phyloP scores from a whole-genome alignment of 2,329 filamentous ascomycete genomes.

The Claviceps monticola region DNA sequence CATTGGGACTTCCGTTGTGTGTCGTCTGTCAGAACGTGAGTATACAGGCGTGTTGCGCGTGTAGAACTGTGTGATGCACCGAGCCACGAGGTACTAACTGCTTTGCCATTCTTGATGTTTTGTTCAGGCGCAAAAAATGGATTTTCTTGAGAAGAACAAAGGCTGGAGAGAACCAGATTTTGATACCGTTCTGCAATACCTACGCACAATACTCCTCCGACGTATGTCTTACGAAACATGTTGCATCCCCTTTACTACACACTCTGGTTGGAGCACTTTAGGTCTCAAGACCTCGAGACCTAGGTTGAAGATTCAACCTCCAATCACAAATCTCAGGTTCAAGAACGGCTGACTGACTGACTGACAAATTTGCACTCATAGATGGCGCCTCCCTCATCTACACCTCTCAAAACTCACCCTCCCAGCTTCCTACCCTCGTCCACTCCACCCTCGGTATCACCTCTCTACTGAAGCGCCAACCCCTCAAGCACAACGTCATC shows the following conservation, averaged over 20 bases:
- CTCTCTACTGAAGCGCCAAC: constrained; percentile 63
- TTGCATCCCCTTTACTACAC: not conserved
- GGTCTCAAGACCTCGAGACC: not conserved
- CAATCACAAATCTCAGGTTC: too few relatives aligned
- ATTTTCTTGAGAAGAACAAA: constrained; percentile 75
- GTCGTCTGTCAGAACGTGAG: constrained; percentile 91
- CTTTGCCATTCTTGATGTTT: not conserved
- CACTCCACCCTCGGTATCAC: constrained; percentile 80
- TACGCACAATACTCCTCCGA: constrained; percentile 79
- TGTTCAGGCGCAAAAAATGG: constrained; percentile 68
- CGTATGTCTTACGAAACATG: constrained; percentile 35
- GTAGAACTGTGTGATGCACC: not conserved
- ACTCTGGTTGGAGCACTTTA: not conserved
- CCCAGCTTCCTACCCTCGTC: constrained; percentile 63
- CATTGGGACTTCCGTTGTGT: constrained; percentile 71
- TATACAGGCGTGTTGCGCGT: constrained; percentile 5
- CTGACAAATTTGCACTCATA: constrained; percentile 19
- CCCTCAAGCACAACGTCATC: constrained; percentile 79
- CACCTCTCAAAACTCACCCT: constrained; percentile 62
- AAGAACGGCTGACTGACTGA: not conserved
- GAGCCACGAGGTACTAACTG: not conserved
- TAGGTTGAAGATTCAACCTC: too few relatives aligned
- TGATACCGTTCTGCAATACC: constrained; percentile 84
- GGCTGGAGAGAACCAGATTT: constrained; percentile 95
- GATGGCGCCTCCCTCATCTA: constrained; percentile 78